Evolutionary conservation across 1,284 basidiomycete species (phyloP).

Genomic region (Irpex sp.): DNA sequence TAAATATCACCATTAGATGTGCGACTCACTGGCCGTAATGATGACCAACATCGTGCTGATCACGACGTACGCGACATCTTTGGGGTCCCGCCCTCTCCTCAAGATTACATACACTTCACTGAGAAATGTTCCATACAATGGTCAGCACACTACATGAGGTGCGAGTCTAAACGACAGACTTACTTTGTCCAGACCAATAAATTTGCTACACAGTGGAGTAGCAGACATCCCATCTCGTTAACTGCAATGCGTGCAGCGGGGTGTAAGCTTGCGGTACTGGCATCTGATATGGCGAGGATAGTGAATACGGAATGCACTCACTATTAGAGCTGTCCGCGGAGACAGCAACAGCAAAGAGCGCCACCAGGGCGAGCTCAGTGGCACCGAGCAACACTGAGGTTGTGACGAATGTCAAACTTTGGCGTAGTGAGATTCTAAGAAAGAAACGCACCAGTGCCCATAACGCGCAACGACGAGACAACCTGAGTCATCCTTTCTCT

Average conservation of each 20-base stretch:
- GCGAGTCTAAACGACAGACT: not conserved
- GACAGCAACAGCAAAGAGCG: constrained; percentile 5
- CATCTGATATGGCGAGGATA: not conserved
- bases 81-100: not conserved
- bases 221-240: constrained; percentile 1
- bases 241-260: not conserved
- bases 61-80: not conserved
- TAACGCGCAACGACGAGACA: constrained; percentile 1
- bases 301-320: not conserved
- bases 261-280: not conserved
- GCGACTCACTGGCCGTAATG: not conserved
- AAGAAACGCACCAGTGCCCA: not conserved
- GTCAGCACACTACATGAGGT: not conserved
- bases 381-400: constrained; percentile 2
- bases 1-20: no score
- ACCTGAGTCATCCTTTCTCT: not conserved
- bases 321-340: not conserved
- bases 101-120: constrained; percentile 1
- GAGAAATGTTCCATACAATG: no score
- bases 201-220: constrained; percentile 3
- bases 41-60: not conserved
- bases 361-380: constrained; percentile 6
- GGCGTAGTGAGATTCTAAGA: not conserved
- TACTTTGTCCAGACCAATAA: constrained; percentile 1
- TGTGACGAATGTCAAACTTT: no score